Evolutionary conservation across 352 stramenopile genomes (phyloP), one percentile per base, ranked within the genome.

Genomic region (Aphanomyces stellatus): DNA sequence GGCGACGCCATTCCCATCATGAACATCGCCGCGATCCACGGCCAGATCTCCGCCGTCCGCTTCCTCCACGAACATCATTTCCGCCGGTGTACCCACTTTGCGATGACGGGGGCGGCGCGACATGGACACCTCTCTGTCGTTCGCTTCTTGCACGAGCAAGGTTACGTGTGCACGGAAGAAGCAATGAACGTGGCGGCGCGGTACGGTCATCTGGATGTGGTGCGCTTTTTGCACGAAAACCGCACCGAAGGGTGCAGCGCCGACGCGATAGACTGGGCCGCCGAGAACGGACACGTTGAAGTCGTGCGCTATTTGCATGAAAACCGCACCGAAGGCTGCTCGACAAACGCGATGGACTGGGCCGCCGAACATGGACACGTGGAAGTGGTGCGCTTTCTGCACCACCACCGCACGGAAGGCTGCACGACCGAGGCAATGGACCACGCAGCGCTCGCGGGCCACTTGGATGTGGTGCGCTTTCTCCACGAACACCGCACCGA

Each of bases 201-300:
- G 0, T 59, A 69, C 13, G 77, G 77, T 0, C 69, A 82, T 25
- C 31, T 87, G 51, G 56, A 72, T 1, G 74, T 85, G 31, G 72
- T 88, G 3, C 25, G 82, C 61, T 85, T 73, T 59, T 69, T 87
- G 19, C 75, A 80, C 22, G 64, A 70, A 3, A 70, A 76, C 34
- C 77, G 74, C 4, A 70, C 48, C 2, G 76, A 81, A 25, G 71
- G 76, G 0, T 76, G 77, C 15, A 76, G 74, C 0, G 70, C 76
- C 53, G 77, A 80, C 51, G 80, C 80, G 0, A 74, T 88, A 51
- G 80, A 87, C 70, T 70, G 76, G n/a, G 79, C 82, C 10, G 80
- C 82, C 0, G 75, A 68, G 33, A 76, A 80, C 17, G 78, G 78
- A 7, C 75, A 86, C 64, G 48, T 85, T 34, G 35, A 71, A 1